phyloP scores from a whole-genome alignment of 352 stramenopile species.

The Globisporangium rhizosaccharum region DNA sequence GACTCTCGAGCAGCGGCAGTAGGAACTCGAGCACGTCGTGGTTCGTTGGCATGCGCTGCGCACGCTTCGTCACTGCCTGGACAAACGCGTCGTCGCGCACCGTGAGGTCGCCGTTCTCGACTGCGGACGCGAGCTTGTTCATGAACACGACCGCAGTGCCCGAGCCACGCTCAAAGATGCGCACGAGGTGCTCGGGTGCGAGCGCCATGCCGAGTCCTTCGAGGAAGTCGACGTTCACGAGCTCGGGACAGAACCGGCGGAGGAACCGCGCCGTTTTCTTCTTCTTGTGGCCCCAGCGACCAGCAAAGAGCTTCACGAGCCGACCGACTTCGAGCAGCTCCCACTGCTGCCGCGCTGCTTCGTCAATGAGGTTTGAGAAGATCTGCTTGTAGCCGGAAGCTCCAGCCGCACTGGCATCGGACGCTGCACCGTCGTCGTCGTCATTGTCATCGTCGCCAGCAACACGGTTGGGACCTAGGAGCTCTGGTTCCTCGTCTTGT shows the following conservation, averaged over 20 bases:
- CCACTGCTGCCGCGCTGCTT: constrained; percentile 67
- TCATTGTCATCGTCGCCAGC: background rate
- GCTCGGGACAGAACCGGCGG: constrained; percentile 52
- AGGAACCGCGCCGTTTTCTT: constrained; percentile 65
- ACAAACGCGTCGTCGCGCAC: constrained; percentile 42
- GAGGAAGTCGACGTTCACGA: constrained; percentile 84
- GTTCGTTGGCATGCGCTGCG: constrained; percentile 35
- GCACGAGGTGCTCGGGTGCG: constrained; percentile 47
- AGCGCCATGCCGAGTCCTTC: constrained; percentile 67
- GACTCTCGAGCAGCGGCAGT: constrained; percentile 61
- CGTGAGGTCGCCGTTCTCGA: constrained; percentile 67
- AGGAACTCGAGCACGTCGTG: constrained; percentile 61
- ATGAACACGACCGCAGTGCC: constrained; percentile 49
- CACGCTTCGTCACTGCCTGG: constrained; percentile 22
- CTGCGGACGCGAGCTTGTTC: constrained; percentile 64
- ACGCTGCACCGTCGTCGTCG: no score
- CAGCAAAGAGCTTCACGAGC: constrained; percentile 72
- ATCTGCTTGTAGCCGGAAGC: constrained; percentile 20
- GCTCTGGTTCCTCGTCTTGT: no score
- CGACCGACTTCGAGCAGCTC: constrained; percentile 76
- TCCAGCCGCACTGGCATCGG: constrained; percentile 2
- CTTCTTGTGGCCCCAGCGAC: constrained; percentile 43
- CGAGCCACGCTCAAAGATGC: constrained; percentile 65
- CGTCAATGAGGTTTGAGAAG: constrained; percentile 75
- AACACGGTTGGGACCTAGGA: no score